Evolutionary conservation across 331 rosid genomes (phyloP).

Genomic region (Saraca asoca): DNA sequence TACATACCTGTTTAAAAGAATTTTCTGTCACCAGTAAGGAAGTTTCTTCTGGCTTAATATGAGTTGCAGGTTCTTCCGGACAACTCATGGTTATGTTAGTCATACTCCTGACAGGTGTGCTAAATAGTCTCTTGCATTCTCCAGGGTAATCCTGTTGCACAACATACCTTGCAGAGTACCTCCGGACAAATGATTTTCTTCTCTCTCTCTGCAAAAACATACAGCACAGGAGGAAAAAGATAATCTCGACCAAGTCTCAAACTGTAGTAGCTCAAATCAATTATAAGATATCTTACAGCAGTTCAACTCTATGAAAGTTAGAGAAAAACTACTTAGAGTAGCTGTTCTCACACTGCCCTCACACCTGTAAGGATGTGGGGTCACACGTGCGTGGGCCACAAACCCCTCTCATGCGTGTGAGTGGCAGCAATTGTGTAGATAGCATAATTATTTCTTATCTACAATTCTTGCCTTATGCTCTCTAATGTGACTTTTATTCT

Average conservation of each 20-base stretch:
- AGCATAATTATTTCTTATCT: background rate
- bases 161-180: conserved; percentile 50
- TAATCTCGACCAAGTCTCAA: conserved; percentile 11
- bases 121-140: conserved; percentile 48
- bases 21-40: conserved; percentile 37
- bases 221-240: background rate
- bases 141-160: conserved; percentile 53
- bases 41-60: conserved; percentile 33
- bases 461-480: background rate
- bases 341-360: no score
- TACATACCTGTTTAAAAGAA: conserved; percentile 34
- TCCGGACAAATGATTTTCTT: conserved; percentile 44
- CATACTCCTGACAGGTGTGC: conserved; percentile 38
- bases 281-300: conserved; percentile 11
- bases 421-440: no score
- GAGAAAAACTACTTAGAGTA: no score
- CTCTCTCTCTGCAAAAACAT: conserved; percentile 41
- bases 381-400: no score
- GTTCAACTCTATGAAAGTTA: conserved; percentile 2
- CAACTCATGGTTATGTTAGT: conserved; percentile 35
- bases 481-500: background rate
- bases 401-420: no score
- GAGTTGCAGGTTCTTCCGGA: conserved; percentile 33
- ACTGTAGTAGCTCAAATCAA: background rate
- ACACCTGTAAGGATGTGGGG: no score